These are phyloP conservation scores for Thielaviopsis ethacetica DNA, from an alignment of 2,329 filamentous ascomycete species.

Conservation along the genomic window DNA sequence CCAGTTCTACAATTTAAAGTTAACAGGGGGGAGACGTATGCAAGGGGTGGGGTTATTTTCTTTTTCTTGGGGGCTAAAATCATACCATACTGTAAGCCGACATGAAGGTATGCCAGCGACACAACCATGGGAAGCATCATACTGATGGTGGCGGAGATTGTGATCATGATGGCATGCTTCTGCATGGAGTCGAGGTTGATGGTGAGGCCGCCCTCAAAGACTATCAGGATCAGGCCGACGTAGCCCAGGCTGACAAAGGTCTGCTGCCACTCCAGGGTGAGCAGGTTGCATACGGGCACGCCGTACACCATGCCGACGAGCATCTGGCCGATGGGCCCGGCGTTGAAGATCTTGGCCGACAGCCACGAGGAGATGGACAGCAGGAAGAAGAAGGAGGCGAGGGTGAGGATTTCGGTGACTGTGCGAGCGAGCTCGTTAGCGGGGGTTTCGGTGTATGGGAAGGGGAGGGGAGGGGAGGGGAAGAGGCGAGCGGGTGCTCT, in stretches of 20 bases:
- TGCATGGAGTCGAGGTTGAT: constrained; percentile 29
- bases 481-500: no score
- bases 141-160: constrained; percentile 25
- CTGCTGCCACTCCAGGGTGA: constrained; percentile 26
- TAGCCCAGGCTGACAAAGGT: constrained; percentile 31
- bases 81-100: constrained; percentile 24
- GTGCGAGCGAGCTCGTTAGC: neutral
- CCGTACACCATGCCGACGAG: constrained; percentile 30
- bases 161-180: constrained; percentile 26
- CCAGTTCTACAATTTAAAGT: constrained; percentile 9
- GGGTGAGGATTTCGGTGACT: constrained; percentile 23
- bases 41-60: no score
- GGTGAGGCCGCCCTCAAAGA: constrained; percentile 33
- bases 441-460: neutral
- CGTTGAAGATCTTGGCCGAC: constrained; percentile 24
- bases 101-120: constrained; percentile 26
- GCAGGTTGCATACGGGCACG: constrained; percentile 26
- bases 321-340: constrained; percentile 30
- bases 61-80: no score
- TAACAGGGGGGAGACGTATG: no score
- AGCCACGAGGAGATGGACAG: constrained; percentile 25
- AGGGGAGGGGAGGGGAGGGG: neutral
- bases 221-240: constrained; percentile 31
- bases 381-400: constrained; percentile 29
- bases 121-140: constrained; percentile 29